Evolutionary conservation across 1,139 yeast species (phyloP), one percentile per base, ranked within the genome.

Genomic region (Candida sanyaensis): DNA sequence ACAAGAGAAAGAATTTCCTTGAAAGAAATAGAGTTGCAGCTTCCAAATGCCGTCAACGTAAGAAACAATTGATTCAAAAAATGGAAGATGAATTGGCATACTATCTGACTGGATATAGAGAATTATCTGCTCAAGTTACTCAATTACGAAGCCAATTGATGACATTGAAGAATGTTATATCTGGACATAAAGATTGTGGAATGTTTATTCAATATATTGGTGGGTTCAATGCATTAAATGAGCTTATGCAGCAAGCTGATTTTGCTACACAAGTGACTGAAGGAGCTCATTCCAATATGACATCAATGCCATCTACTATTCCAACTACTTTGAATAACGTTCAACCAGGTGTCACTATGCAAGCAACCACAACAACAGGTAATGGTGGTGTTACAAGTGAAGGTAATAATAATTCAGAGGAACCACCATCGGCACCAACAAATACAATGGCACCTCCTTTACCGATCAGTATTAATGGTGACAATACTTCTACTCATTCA

Each of bases 1-100:
- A 87, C 42, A 90, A 88, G 62, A 80, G 98, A 30, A 83, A 84
- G 63, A 85, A 79, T 55, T 93, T 93, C 58, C 69, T 93, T 55
- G 99, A 93, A 64, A 77, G 98, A 52, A 93, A 93, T 65, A 78
- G 99, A 52, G 83, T 93, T 11, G 99, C 99, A 0, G 99, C 99
- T 0, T 84, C 95, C 36, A 92, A 91, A 66, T 95, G 98, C 71
- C 82, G 99, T 50, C 96, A 89, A 66, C 81, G 97, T 46, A 95
- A 93, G 77, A 93, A 95, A 70, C 92, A 89, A 63, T 86, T 88
- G 75, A 80, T 90, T 39, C 85, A 82, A 50, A 87, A 86, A 56
- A 85, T 93, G 81, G 96, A 92, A 64, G 83, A 78, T 42, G 96
- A 91, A 62, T 75, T 80, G 65, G 77, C 76, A 31, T 85, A 80